phyloP scores from a whole-genome alignment of 2,329 filamentous ascomycete genomes.

The Salinomyces thailandicus region DNA sequence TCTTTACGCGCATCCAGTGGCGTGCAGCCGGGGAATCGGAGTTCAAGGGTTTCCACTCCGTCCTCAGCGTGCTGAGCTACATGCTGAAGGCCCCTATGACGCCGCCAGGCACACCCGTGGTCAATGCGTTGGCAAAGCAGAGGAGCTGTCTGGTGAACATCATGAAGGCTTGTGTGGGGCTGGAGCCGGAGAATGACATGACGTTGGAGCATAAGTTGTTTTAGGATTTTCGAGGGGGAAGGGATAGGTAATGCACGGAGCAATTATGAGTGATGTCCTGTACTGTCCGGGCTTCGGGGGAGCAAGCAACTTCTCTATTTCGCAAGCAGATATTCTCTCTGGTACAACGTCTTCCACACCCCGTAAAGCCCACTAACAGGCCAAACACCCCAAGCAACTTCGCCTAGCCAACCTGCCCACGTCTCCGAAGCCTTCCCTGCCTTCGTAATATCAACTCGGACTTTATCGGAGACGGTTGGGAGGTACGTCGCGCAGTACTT shows the following conservation, averaged over 20 bases:
- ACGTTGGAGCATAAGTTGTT: constrained; percentile 98
- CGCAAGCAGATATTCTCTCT: constrained; percentile 12
- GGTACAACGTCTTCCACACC: constrained; percentile 25
- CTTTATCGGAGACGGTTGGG: constrained; percentile 62
- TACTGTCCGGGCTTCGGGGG: too few relatives aligned
- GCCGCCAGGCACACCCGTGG: constrained; percentile 84
- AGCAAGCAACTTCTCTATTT: too few relatives aligned
- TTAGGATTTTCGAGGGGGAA: constrained; percentile 1
- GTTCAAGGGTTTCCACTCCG: constrained; percentile 91
- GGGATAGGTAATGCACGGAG: too few relatives aligned
- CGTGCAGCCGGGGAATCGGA: constrained; percentile 51
- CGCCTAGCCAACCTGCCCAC: constrained; percentile 23
- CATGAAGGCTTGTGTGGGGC: constrained; percentile 91
- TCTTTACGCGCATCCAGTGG: constrained; percentile 98
- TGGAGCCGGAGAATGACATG: constrained; percentile 98
- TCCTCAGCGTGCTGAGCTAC: constrained; percentile 94
- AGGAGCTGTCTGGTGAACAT: constrained; percentile 91
- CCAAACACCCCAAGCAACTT: constrained; percentile 26
- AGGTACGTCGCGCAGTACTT: constrained; percentile 54
- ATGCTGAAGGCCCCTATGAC: constrained; percentile 96
- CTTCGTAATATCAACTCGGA: constrained; percentile 43
- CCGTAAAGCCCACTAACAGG: constrained; percentile 31
- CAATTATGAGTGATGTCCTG: too few relatives aligned
- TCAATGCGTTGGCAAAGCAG: constrained; percentile 95
- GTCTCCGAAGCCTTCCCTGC: constrained; percentile 9